These are phyloP conservation scores for Gleditsia sinensis DNA, from an alignment of 306 rosid species.

Conservation along the genomic window DNA sequence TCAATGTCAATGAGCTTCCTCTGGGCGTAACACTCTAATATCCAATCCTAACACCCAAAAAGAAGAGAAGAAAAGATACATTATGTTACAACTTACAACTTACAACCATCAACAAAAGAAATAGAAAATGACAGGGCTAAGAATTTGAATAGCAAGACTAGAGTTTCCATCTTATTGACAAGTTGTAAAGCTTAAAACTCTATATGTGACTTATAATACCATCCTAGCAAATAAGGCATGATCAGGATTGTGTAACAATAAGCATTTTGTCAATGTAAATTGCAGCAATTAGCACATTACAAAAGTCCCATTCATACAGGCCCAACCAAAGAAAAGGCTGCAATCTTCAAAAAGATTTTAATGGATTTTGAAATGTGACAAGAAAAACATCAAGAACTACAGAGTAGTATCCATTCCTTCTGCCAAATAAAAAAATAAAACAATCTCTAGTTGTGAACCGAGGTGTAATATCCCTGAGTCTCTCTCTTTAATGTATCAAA, in stretches of 20 bases:
- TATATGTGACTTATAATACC: conserved; percentile 8
- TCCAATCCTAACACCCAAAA: conserved; percentile 74
- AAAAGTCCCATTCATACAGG: conserved; percentile 3
- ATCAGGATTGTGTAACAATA: neutral
- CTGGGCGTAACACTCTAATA: conserved; percentile 69
- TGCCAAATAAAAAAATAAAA: neutral
- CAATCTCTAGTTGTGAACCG: conserved; percentile 6
- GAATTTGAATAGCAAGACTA: neutral
- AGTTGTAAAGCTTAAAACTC: neutral
- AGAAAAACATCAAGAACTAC: neutral
- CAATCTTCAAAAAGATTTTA: neutral
- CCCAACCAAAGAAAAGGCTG: neutral
- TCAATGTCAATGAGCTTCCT: conserved; percentile 88
- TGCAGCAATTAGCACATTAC: conserved; percentile 6
- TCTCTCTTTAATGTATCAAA: neutral
- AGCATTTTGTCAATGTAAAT: conserved; percentile 10
- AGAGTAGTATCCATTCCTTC: neutral
- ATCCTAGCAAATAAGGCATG: conserved; percentile 12
- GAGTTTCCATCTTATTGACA: neutral
- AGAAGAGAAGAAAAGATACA: conserved; percentile 24
- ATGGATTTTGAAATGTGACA: neutral
- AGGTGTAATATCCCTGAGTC: neutral
- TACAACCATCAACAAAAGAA: conserved; percentile 14
- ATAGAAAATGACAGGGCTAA: conserved; percentile 14
- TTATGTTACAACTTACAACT: conserved; percentile 13